These are phyloP conservation scores for Yarrowia alimentaria DNA, from an alignment of 805 yeast species.

Conservation along the genomic window DNA sequence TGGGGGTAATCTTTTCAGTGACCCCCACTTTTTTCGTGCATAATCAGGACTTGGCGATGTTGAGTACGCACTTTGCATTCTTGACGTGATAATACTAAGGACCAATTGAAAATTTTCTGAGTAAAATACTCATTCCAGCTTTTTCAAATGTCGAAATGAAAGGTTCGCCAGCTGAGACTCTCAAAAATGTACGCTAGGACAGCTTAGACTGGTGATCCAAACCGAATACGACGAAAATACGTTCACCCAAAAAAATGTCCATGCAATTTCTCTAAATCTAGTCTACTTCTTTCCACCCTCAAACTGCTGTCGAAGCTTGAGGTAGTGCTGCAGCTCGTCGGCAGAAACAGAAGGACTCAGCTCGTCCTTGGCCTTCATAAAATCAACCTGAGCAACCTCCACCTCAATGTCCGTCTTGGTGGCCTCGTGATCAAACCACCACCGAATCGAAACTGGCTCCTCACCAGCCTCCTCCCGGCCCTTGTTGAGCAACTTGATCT, in stretches of 20 bases:
- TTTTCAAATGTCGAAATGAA: no score
- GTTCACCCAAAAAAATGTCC: background rate
- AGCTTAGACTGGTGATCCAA: no score
- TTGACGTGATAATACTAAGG: no score
- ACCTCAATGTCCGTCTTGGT: slow-evolving; percentile 65
- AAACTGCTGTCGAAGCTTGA: slow-evolving; percentile 73
- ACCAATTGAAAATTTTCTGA: no score
- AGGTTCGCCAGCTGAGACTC: no score
- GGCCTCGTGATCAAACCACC: slow-evolving; percentile 90
- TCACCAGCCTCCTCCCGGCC: slow-evolving; percentile 31
- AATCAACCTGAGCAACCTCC: slow-evolving; percentile 67
- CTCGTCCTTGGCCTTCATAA: slow-evolving; percentile 67
- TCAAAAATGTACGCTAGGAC: no score
- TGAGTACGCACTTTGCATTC: no score
- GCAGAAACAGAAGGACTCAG: slow-evolving; percentile 82
- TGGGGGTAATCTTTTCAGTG: no score
- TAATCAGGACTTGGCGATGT: no score
- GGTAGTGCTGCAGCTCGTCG: slow-evolving; percentile 81
- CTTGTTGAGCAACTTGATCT: slow-evolving; percentile 54
- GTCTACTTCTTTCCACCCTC: slow-evolving; percentile 50
- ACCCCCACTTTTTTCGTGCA: no score
- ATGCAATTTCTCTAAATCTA: background rate
- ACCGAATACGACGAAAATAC: background rate
- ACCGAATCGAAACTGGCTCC: slow-evolving; percentile 59
- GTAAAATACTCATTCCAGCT: no score